Conservation (phyloP, 352 stramenopile genomes). For the Phytophthora kernoviae region DNA sequence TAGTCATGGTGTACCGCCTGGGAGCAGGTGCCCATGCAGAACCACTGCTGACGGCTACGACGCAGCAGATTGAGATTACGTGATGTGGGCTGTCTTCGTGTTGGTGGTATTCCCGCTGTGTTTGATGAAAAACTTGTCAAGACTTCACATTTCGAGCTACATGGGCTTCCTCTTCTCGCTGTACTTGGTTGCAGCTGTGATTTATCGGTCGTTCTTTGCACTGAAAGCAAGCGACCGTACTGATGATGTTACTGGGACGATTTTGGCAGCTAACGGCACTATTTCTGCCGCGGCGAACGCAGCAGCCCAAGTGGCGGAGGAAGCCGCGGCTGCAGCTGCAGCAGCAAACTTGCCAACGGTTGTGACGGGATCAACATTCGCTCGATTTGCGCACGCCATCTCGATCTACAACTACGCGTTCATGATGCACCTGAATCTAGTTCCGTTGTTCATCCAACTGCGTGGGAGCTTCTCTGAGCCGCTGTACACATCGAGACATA, state of each 20-base stretch:
- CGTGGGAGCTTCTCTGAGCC: slow-evolving; percentile 63
- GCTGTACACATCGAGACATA: slow-evolving; percentile 43
- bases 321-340: slow-evolving; percentile 8
- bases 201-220: slow-evolving; percentile 56
- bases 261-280: slow-evolving; percentile 1
- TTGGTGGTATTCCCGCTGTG: slow-evolving; percentile 70
- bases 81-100: slow-evolving; percentile 57
- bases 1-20: slow-evolving; percentile 38
- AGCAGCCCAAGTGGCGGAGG: slow-evolving; percentile 16
- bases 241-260: slow-evolving; percentile 4
- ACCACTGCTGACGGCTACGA: slow-evolving; percentile 15
- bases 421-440: slow-evolving; percentile 85
- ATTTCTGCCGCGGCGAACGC: slow-evolving; percentile 19
- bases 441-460: slow-evolving; percentile 76
- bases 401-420: slow-evolving; percentile 89
- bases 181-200: slow-evolving; percentile 59
- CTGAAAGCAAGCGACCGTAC: slow-evolving; percentile 13
- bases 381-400: slow-evolving; percentile 54
- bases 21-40: slow-evolving; percentile 11
- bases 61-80: slow-evolving; percentile 40
- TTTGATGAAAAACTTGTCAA: slow-evolving; percentile 73
- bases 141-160: slow-evolving; percentile 72
- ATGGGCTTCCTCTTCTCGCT: slow-evolving; percentile 70
- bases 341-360: slow-evolving; percentile 35
- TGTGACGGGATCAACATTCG: slow-evolving; percentile 38